These are phyloP conservation scores for Rubia balearica DNA, from an alignment of 305 asterid species.

Conservation along the genomic window DNA sequence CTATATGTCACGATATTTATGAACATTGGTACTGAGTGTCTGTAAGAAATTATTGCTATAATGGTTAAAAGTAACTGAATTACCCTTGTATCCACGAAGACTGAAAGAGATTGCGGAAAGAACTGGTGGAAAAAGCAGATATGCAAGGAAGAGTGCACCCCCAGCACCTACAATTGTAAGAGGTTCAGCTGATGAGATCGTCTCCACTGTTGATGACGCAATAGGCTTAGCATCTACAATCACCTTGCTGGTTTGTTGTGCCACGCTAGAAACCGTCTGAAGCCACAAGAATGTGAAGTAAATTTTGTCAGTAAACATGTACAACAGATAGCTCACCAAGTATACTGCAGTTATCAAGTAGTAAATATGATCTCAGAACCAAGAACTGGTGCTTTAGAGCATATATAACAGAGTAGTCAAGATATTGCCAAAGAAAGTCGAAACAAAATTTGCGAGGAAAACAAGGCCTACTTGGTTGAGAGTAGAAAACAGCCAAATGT, in stretches of 20 bases:
- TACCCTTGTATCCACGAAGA: constrained; percentile 83
- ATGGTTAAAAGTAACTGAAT: constrained; percentile 10
- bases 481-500: not conserved
- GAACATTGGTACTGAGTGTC: not conserved
- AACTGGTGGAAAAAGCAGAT: constrained; percentile 74
- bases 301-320: constrained; percentile 5
- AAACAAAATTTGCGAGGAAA: not conserved
- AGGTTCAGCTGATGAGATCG: constrained; percentile 75
- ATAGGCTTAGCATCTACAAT: constrained; percentile 73
- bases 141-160: constrained; percentile 62
- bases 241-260: constrained; percentile 75
- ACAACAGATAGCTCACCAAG: constrained; percentile 1
- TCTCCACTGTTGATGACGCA: constrained; percentile 70
- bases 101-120: constrained; percentile 61
- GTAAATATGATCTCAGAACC: not conserved
- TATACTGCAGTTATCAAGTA: not conserved
- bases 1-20: not conserved
- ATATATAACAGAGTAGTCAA: constrained; percentile 3
- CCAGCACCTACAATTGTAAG: constrained; percentile 55
- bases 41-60: not conserved
- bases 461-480: not conserved
- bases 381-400: not conserved
- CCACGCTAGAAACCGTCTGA: constrained; percentile 83
- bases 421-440: not conserved
- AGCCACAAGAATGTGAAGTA: constrained; percentile 17